A percentile compares a stretch with the other conserved stretches of the same genome.
phyloP scores from a whole-genome alignment of 2,329 filamentous ascomycete species.

The Fusarium globosum region DNA sequence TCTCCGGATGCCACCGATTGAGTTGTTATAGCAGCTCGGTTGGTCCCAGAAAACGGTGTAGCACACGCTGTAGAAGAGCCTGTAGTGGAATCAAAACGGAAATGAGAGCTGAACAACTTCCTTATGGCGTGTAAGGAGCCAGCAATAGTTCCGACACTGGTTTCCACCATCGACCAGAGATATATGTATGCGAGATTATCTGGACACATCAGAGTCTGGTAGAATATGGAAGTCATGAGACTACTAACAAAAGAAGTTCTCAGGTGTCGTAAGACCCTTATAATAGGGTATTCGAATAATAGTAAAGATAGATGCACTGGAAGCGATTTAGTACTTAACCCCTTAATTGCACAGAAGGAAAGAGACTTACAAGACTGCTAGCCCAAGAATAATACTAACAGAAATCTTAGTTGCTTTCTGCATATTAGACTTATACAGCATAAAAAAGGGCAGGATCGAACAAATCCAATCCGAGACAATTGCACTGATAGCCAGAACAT shows the following conservation, averaged over 20 bases:
- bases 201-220: not conserved
- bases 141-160: not conserved
- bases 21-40: not conserved
- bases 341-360: fast-evolving
- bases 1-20: not conserved
- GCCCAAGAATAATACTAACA: not conserved
- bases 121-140: not conserved
- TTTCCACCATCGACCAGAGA: not conserved
- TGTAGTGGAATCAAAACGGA: not conserved
- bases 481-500: not conserved
- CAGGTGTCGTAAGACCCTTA: fast-evolving
- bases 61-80: not conserved
- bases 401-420: not conserved
- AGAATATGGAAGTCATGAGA: fast-evolving
- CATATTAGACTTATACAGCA: not conserved
- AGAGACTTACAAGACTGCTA: not conserved
- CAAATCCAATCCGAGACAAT: not conserved
- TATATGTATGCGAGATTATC: not conserved
- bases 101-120: not conserved
- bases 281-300: not conserved
- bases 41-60: not conserved
- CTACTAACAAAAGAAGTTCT: not conserved
- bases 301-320: not conserved
- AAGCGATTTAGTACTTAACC: fast-evolving
- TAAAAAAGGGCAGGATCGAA: not conserved